These are phyloP conservation scores for Sonneratia caseolaris DNA, from an alignment of 345 rosid genomes.

Conservation along the genomic window DNA sequence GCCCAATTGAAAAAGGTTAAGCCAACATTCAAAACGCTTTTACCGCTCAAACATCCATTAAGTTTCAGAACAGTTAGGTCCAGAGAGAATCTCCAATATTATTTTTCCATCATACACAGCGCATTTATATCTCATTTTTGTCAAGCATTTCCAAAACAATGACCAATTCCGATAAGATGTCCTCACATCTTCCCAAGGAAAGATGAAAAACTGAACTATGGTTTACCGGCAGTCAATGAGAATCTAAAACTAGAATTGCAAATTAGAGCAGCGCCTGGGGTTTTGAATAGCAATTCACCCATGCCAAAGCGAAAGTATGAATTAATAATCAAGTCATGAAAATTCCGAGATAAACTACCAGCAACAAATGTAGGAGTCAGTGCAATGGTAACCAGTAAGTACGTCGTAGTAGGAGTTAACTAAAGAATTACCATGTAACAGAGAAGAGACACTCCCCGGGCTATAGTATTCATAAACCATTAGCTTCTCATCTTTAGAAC, in stretches of 20 bases:
- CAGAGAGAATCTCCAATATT: background rate
- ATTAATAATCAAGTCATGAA: background rate
- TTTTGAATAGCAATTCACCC: background rate
- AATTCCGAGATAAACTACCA: background rate
- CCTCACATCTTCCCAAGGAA: background rate
- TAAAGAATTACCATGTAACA: constrained; percentile 54
- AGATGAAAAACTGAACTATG: background rate
- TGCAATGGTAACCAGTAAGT: constrained; percentile 2
- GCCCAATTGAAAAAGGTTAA: background rate
- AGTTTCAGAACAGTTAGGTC: background rate
- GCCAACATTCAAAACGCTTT: background rate
- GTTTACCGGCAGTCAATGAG: too few species aligned
- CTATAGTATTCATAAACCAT: constrained; percentile 65
- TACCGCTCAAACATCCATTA: background rate
- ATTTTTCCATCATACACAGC: too few species aligned
- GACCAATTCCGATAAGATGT: background rate
- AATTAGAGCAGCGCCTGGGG: background rate
- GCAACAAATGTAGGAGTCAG: background rate
- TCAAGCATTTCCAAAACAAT: background rate
- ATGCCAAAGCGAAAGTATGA: background rate
- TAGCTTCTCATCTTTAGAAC: constrained; percentile 82
- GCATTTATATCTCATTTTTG: background rate
- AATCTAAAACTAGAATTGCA: background rate
- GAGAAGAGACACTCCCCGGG: constrained; percentile 59
- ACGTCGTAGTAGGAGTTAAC: background rate